Conservation (phyloP, 352 stramenopile genomes). For the Phytopythium boreale region DNA sequence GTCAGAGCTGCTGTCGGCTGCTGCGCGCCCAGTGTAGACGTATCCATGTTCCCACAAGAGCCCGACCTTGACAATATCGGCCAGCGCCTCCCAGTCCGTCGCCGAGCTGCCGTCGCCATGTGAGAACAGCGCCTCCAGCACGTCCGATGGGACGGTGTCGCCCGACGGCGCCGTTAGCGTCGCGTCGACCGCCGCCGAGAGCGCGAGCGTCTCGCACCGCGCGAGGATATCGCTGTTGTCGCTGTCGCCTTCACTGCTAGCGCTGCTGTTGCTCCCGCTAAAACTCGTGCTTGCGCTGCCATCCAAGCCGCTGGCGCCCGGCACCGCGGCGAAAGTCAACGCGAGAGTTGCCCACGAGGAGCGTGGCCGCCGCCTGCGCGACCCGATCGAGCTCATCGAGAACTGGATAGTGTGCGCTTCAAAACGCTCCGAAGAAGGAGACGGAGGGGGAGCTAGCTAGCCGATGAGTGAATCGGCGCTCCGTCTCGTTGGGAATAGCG, state of each 20-base stretch:
- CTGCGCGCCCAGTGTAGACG: conserved; percentile 28
- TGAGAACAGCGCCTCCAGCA: conserved; percentile 9
- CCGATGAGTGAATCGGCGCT: too few species aligned
- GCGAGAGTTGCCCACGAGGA: background rate
- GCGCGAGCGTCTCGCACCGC: conserved; percentile 18
- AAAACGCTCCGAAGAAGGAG: too few species aligned
- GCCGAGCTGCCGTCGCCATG: conserved; percentile 8
- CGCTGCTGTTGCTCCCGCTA: background rate
- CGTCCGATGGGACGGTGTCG: conserved; percentile 13
- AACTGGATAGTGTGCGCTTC: background rate
- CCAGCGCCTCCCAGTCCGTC: conserved; percentile 24
- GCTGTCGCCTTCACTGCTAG: background rate
- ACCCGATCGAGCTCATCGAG: background rate
- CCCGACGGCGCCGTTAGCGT: conserved; percentile 6
- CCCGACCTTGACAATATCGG: conserved; percentile 37
- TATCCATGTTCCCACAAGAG: conserved; percentile 49
- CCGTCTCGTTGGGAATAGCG: too few species aligned
- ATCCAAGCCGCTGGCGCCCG: background rate
- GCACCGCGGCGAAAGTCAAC: background rate
- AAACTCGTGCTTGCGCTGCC: background rate
- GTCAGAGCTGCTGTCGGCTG: conserved; percentile 6
- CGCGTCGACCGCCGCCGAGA: conserved; percentile 8
- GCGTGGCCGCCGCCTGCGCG: conserved; percentile 1
- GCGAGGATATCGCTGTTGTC: conserved; percentile 10
- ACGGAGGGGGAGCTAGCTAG: background rate